Percentiles rank a stretch among this genome's conserved stretches.
Evolutionary conservation across 345 rosid genomes (phyloP).

Genomic region (Clausena lansium): DNA sequence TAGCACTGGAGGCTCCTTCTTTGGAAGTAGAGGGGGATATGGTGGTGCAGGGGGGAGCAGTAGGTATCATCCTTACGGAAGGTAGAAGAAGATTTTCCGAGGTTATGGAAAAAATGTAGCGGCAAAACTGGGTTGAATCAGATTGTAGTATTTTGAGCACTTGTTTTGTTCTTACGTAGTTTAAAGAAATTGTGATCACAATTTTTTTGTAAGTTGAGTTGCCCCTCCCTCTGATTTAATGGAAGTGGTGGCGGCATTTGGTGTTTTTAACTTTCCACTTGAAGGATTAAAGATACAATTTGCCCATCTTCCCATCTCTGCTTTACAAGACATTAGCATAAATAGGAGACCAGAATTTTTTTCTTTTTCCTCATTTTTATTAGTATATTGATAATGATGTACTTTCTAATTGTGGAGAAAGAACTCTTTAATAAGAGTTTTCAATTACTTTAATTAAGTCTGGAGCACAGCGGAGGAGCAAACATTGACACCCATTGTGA

Average conservation of each 20-base stretch:
- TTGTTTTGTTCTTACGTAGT: background rate
- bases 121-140: constrained; percentile 2
- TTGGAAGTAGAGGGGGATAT: constrained; percentile 49
- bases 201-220: background rate
- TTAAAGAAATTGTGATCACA: background rate
- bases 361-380: background rate
- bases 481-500: too few relatives aligned
- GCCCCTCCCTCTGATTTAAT: background rate
- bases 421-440: background rate
- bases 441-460: background rate
- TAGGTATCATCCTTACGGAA: constrained; percentile 87
- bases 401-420: background rate
- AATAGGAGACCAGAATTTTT: background rate
- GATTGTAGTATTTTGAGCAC: constrained; percentile 8
- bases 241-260: background rate
- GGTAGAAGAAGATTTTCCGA: constrained; percentile 30
- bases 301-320: background rate
- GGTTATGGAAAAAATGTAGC: constrained; percentile 2
- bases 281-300: background rate
- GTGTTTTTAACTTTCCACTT: background rate
- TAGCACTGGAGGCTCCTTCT: constrained; percentile 34
- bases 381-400: background rate
- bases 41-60: constrained; percentile 58
- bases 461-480: too few relatives aligned
- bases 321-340: background rate